Percentiles rank a stretch among this genome's conserved stretches.
Conservation (phyloP, 768 basidiomycete genomes). For the Polyporus arcularius region DNA sequence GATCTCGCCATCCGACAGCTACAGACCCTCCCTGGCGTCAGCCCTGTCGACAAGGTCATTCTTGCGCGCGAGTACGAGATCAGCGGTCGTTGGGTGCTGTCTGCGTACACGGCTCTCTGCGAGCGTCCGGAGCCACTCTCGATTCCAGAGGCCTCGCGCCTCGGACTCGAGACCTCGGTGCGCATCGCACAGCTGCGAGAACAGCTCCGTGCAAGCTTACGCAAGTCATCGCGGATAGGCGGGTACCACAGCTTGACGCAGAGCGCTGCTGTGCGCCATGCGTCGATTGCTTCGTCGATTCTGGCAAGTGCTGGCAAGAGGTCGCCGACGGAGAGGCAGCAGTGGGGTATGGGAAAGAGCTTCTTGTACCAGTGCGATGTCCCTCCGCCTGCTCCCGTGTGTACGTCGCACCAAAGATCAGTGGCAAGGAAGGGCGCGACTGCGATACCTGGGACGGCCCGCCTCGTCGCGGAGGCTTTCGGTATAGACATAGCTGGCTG, state of each 20-base stretch:
- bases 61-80: slow-evolving; percentile 41
- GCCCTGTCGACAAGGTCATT: slow-evolving; percentile 38
- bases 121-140: slow-evolving; percentile 38
- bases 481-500: slow-evolving; percentile 11
- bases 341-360: slow-evolving; percentile 10
- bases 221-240: slow-evolving; percentile 7
- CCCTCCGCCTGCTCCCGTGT: slow-evolving; percentile 3
- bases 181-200: slow-evolving; percentile 43
- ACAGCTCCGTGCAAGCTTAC: slow-evolving; percentile 12
- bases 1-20: slow-evolving; percentile 41
- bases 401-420: neutral
- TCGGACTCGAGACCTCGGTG: slow-evolving; percentile 42
- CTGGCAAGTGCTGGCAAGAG: neutral
- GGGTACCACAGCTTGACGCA: slow-evolving; percentile 14
- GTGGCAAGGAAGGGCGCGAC: neutral
- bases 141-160: slow-evolving; percentile 41
- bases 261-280: slow-evolving; percentile 6
- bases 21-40: slow-evolving; percentile 35
- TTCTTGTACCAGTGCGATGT: slow-evolving; percentile 9
- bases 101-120: slow-evolving; percentile 38
- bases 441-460: slow-evolving; percentile 11
- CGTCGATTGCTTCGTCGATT: neutral
- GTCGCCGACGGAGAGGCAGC: slow-evolving; percentile 1
- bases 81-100: slow-evolving; percentile 36
- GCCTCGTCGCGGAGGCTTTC: slow-evolving; percentile 17